Percentiles rank a stretch among this genome's conserved stretches.
phyloP scores from a whole-genome alignment of 495 filamentous ascomycete genomes.

The Aspergillus carlsbadensis region DNA sequence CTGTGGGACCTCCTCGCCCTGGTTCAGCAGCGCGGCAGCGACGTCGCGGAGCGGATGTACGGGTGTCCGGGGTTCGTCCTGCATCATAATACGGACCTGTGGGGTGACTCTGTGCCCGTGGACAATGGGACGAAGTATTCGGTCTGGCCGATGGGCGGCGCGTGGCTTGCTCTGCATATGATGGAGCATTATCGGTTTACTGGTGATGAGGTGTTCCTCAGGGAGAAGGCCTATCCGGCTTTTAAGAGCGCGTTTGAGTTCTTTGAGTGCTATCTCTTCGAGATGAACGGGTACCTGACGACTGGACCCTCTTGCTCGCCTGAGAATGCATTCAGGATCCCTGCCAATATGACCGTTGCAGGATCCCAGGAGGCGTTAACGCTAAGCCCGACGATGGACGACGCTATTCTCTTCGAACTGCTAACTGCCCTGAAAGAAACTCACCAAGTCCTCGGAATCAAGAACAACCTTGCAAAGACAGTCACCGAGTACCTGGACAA shows the following conservation, averaged over 20 bases:
- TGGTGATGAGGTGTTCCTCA: slow-evolving; percentile 26
- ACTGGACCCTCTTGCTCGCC: slow-evolving; percentile 17
- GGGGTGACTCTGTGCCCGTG: slow-evolving; percentile 39
- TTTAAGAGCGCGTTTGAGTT: slow-evolving; percentile 30
- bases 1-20: slow-evolving; percentile 14
- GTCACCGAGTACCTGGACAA: slow-evolving; percentile 11
- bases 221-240: slow-evolving; percentile 20
- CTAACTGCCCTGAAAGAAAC: slow-evolving; percentile 27
- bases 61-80: slow-evolving; percentile 34
- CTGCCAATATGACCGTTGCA: no score
- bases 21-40: no score
- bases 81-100: slow-evolving; percentile 45
- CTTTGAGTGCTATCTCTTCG: slow-evolving; percentile 33
- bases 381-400: slow-evolving; percentile 39
- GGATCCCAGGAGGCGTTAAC: slow-evolving; percentile 13
- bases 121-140: slow-evolving; percentile 33
- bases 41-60: slow-evolving; percentile 39
- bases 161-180: slow-evolving; percentile 39
- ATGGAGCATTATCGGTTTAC: slow-evolving; percentile 41
- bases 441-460: slow-evolving; percentile 21
- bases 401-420: slow-evolving; percentile 32
- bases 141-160: slow-evolving; percentile 37
- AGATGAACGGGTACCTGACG: slow-evolving; percentile 28
- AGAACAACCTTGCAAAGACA: slow-evolving; percentile 2
- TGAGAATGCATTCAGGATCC: no score